Evolutionary conservation across 1,284 basidiomycete species (phyloP).

Genomic region (Laetiporus sulphureus): DNA sequence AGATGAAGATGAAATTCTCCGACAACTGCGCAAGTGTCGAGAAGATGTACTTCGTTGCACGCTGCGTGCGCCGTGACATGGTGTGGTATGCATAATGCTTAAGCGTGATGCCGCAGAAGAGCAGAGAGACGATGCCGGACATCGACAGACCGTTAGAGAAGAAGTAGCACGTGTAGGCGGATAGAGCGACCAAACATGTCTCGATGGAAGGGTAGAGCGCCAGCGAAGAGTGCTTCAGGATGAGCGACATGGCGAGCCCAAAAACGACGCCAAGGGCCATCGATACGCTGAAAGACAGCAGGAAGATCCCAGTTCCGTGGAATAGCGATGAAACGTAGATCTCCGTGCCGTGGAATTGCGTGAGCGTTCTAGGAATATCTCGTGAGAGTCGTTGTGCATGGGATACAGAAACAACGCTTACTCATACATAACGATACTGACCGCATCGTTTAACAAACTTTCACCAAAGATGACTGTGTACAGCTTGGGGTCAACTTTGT

Average conservation of each 20-base stretch:
- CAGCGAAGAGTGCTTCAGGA: constrained; percentile 93
- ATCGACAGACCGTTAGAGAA: constrained; percentile 93
- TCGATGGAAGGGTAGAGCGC: constrained; percentile 87
- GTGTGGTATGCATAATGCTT: constrained; percentile 99
- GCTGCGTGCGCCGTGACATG: constrained; percentile 93
- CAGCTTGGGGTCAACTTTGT: constrained; percentile 97
- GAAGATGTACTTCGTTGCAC: constrained; percentile 95
- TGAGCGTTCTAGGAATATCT: constrained; percentile 64
- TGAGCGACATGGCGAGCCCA: constrained; percentile 84
- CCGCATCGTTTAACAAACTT: constrained; percentile 95
- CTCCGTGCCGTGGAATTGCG: constrained; percentile 87
- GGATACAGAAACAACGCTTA: constrained; percentile 43
- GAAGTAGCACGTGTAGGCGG: constrained; percentile 98
- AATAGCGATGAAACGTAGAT: constrained; percentile 88
- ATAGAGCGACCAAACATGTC: constrained; percentile 89
- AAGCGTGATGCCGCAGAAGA: constrained; percentile 98
- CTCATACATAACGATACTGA: constrained; percentile 99
- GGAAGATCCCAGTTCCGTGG: constrained; percentile 93
- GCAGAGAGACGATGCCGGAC: constrained; percentile 96
- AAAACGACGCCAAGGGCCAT: constrained; percentile 92
- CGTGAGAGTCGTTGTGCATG: constrained; percentile 1
- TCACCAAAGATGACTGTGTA: constrained; percentile 99
- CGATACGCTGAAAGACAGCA: constrained; percentile 90
- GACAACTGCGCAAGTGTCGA: constrained; percentile 88
- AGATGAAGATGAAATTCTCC: constrained; percentile 99